Evolutionary conservation across 139 green algal species (phyloP).

Genomic region (Chlorella ohadii): DNA sequence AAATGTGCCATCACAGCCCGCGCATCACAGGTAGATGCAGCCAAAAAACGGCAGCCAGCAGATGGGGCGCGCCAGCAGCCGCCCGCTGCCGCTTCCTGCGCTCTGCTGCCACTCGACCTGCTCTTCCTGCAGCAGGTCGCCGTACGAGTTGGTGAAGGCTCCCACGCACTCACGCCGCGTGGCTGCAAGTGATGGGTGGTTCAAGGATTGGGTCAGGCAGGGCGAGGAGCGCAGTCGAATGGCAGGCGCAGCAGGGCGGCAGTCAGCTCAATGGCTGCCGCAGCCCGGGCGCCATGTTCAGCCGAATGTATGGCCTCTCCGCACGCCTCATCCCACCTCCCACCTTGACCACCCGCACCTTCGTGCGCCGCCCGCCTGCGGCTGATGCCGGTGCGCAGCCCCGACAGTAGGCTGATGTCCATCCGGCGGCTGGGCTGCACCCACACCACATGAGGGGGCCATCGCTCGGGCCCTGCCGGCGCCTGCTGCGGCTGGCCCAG

Average conservation of each 20-base stretch:
- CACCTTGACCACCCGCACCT: not conserved
- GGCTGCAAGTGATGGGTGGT: not conserved
- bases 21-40: not conserved
- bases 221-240: too few relatives aligned
- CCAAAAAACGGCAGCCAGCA: slow-evolving; percentile 1
- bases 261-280: too few relatives aligned
- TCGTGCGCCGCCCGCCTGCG: not conserved
- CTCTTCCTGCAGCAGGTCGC: not conserved
- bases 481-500: not conserved
- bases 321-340: not conserved
- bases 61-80: not conserved
- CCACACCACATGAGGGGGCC: not conserved
- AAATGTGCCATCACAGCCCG: too few relatives aligned
- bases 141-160: not conserved
- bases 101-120: not conserved
- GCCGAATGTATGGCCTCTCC: not conserved
- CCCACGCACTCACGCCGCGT: not conserved
- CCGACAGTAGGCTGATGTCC: slow-evolving; percentile 11
- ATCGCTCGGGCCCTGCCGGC: not conserved
- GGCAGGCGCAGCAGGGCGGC: too few relatives aligned
- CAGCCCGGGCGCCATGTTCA: too few relatives aligned
- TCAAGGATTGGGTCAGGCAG: too few relatives aligned
- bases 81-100: not conserved
- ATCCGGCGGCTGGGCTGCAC: slow-evolving; percentile 10
- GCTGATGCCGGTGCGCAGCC: slow-evolving; percentile 3